Base-by-base conservation (phyloP, 371 early-diverging fungal genomes). In the Paraphysoderma sedebokerense region DNA sequence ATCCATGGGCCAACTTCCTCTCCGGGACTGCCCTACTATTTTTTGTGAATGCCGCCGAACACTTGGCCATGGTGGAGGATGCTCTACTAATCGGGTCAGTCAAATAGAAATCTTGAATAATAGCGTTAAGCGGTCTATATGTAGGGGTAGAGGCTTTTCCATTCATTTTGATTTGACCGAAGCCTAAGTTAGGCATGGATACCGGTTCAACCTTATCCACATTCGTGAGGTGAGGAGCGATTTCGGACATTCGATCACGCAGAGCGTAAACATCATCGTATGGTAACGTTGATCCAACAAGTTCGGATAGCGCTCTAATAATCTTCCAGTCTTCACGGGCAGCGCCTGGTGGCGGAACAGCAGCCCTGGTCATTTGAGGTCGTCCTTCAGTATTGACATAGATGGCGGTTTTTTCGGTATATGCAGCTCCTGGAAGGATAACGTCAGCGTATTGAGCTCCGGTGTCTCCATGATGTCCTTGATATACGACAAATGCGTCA, bases 271-370 rank as follows among this genome's bases (percentile, higher is more conserved):
- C 61, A 52, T 87, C 83, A 49, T 92, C 89, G 59, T 96, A 96
- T 11, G 91, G 85, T 47, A 96, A 70, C 3, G 87, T 65, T 6
- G 73, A 64, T 5, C 90, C 92, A 23, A 78, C 69, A 15, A 89
- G 74, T 63, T 96, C 93, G 9, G 92, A 87, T 41, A 96, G 68
- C 7, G 96, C 96, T 47, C 96, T 84, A 50, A 96, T 70, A 49
- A 96, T 91, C 80, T 87, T 87, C 96, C 95, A 96, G 72, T 93
- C 96, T 55, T 92, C 95, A 51, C 93, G 87, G 15, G 93, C 86
- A 38, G 79, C 87, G 26, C 76, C 81, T 7, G 92, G 91, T 44
- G 89, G 79, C 44, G 82, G 74, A 23, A 93, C 91, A 19, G 93
- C 90, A 39, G 90, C 87, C 44, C 91, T 79, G 6, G 95, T 90